These are phyloP conservation scores for Didymella segeticola DNA, from an alignment of 2,329 filamentous ascomycete genomes.

Conservation along the genomic window DNA sequence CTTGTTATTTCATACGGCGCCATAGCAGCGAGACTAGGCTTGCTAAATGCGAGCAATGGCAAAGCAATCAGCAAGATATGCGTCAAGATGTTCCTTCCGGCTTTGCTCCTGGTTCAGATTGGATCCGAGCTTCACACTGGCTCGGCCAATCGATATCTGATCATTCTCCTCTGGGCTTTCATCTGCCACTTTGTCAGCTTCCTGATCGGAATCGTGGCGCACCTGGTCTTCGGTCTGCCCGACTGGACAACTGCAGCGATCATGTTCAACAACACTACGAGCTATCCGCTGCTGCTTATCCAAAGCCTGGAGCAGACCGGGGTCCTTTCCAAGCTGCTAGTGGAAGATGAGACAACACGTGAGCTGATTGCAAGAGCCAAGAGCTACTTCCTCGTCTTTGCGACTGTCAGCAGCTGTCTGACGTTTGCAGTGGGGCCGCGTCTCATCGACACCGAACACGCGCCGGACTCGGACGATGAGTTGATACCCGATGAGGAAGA, in stretches of 20 bases:
- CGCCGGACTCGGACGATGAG: conserved; percentile 33
- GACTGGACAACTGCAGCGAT: conserved; percentile 62
- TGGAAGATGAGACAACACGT: conserved; percentile 50
- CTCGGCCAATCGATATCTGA: conserved; percentile 56
- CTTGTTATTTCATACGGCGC: conserved; percentile 61
- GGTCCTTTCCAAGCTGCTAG: conserved; percentile 58
- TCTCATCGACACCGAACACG: conserved; percentile 58
- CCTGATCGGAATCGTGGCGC: conserved; percentile 52
- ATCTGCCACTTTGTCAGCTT: conserved; percentile 59
- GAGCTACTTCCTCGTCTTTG: conserved; percentile 70
- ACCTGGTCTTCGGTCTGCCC: conserved; percentile 56
- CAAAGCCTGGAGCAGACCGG: conserved; percentile 63
- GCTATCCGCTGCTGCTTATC: conserved; percentile 58
- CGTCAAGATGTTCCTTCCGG: conserved; percentile 61
- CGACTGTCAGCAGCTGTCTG: conserved; percentile 66
- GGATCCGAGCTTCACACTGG: conserved; percentile 58
- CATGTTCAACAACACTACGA: conserved; percentile 64
- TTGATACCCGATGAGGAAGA: conserved; percentile 15
- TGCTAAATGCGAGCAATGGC: conserved; percentile 57
- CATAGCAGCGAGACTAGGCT: conserved; percentile 54
- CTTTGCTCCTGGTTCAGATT: conserved; percentile 60
- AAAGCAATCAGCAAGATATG: conserved; percentile 61
- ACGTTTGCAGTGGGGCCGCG: conserved; percentile 69
- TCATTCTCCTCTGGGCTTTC: conserved; percentile 59
- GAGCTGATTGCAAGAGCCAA: conserved; percentile 65